Conservation (phyloP, 2,329 filamentous ascomycete species). For the Pseudogymnoascus sp. region DNA sequence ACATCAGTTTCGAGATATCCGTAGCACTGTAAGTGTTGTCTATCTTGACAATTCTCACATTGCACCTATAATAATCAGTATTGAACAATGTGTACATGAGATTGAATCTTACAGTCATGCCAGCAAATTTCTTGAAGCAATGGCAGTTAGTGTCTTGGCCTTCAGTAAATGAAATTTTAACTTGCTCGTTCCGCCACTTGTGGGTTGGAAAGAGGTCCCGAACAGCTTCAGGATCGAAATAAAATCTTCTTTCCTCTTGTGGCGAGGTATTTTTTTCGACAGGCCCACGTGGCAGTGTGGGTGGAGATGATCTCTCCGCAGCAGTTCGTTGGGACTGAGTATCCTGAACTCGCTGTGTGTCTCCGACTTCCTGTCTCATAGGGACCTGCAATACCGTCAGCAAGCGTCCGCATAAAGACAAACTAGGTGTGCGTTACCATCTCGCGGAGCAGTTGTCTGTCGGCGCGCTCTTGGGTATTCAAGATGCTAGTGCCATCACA, state of each 20-base stretch:
- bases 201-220: not conserved
- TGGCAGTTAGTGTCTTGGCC: not conserved
- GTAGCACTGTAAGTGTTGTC: not conserved
- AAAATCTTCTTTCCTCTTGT: not conserved
- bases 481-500: not conserved
- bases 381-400: not conserved
- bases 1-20: constrained; percentile 1
- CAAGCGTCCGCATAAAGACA: not conserved
- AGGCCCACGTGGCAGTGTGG: not conserved
- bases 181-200: not conserved
- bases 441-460: not conserved
- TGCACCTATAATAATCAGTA: not conserved
- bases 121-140: not conserved
- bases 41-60: not conserved
- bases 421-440: not conserved
- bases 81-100: not conserved
- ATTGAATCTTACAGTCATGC: not conserved
- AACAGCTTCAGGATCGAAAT: not conserved
- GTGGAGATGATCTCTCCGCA: not conserved
- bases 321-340: not conserved
- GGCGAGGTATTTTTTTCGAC: not conserved
- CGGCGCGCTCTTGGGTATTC: not conserved
- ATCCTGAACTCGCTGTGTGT: not conserved
- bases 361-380: not conserved
- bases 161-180: not conserved